Evolutionary conservation across 768 basidiomycete species (phyloP).

Genomic region (Pulveroboletus sp.): DNA sequence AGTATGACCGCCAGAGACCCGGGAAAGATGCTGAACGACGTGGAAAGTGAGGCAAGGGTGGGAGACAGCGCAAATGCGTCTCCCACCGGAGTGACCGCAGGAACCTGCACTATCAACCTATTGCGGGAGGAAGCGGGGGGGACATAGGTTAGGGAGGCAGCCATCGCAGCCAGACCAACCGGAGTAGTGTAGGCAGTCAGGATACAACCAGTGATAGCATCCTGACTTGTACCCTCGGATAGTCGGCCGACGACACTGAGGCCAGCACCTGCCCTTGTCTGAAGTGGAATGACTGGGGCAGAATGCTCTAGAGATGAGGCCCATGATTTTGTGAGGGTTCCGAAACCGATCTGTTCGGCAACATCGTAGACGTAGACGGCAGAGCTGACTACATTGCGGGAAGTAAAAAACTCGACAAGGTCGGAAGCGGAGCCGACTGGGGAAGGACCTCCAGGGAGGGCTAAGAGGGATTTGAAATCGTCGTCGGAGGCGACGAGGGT

Average conservation of each 20-base stretch:
- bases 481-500: slow-evolving; percentile 36
- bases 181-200: slow-evolving; percentile 83
- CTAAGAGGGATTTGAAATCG: slow-evolving; percentile 23
- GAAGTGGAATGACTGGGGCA: slow-evolving; percentile 61
- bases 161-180: slow-evolving; percentile 78
- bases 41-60: slow-evolving; percentile 65
- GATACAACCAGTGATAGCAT: slow-evolving; percentile 53
- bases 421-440: slow-evolving; percentile 47
- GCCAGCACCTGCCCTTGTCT: slow-evolving; percentile 84
- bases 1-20: slow-evolving; percentile 69
- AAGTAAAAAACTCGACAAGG: slow-evolving; percentile 65
- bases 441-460: not conserved
- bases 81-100: slow-evolving; percentile 63
- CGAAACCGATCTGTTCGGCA: slow-evolving; percentile 81
- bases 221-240: slow-evolving; percentile 73
- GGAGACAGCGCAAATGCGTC: slow-evolving; percentile 70
- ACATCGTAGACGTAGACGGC: slow-evolving; percentile 79
- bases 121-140: slow-evolving; percentile 58
- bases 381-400: slow-evolving; percentile 52
- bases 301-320: slow-evolving; percentile 38
- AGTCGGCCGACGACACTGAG: slow-evolving; percentile 73
- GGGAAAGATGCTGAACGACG: slow-evolving; percentile 57
- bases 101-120: slow-evolving; percentile 80
- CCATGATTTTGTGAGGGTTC: slow-evolving; percentile 67
- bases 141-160: slow-evolving; percentile 69